Conservation (phyloP, 2,329 filamentous ascomycete genomes). For the Huntiella abstrusa region DNA sequence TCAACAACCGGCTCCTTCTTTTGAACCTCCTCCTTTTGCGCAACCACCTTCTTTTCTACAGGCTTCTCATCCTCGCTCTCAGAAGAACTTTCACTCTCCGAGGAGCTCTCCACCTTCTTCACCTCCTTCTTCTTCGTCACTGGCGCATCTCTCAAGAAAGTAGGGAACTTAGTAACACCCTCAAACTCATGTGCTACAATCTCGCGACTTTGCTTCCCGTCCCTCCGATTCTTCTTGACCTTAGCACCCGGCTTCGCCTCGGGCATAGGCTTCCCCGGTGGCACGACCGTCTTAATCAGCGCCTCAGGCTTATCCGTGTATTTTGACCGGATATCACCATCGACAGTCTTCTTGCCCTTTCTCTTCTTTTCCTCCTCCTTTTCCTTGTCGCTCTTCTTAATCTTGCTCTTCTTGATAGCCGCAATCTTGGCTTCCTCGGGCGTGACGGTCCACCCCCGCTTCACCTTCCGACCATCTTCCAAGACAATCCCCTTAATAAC, state of each 20-base stretch:
- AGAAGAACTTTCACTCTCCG: conserved; percentile 2
- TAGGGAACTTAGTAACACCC: conserved; percentile 64
- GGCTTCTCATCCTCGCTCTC: conserved; percentile 8
- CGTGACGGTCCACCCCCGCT: conserved; percentile 73
- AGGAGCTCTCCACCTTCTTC: conserved; percentile 12
- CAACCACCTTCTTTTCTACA: conserved; percentile 13
- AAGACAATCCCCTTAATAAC: conserved; percentile 50
- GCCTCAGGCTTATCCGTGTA: conserved; percentile 68
- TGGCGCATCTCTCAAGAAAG: conserved; percentile 46
- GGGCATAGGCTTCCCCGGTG: conserved; percentile 24
- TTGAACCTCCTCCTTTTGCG: conserved; percentile 11
- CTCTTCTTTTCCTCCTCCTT: conserved; percentile 28
- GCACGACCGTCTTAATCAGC: conserved; percentile 63
- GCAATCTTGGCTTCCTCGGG: conserved; percentile 28
- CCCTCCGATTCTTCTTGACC: conserved; percentile 42
- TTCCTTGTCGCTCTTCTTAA: conserved; percentile 21
- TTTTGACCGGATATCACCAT: conserved; percentile 48
- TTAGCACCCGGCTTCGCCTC: conserved; percentile 25
- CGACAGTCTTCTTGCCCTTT: conserved; percentile 32
- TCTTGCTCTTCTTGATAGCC: conserved; percentile 27
- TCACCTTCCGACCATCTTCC: conserved; percentile 56
- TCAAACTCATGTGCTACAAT: conserved; percentile 75
- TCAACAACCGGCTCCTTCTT: background rate
- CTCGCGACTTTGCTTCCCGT: conserved; percentile 30
- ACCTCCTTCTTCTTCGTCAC: conserved; percentile 14